These are phyloP conservation scores for Penicillium hordei DNA, from an alignment of 2,329 filamentous ascomycete genomes.

Conservation along the genomic window DNA sequence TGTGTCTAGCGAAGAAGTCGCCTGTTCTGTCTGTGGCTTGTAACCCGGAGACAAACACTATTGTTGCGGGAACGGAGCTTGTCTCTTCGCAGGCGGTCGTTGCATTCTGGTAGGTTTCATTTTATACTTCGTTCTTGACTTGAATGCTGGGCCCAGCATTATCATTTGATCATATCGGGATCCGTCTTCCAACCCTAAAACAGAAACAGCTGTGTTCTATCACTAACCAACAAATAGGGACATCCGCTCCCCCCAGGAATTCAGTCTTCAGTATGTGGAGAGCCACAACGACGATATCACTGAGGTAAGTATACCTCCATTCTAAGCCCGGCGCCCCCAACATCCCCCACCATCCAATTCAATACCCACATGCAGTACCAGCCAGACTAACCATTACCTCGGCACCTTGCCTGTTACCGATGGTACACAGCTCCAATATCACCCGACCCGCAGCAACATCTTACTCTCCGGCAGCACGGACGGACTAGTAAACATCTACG, in stretches of 20 bases:
- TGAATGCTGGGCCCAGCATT: neutral
- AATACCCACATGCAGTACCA: neutral
- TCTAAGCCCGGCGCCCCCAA: neutral
- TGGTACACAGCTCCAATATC: slow-evolving; percentile 48
- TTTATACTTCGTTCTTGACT: neutral
- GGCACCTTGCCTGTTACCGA: slow-evolving; percentile 1
- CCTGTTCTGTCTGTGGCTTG: slow-evolving; percentile 56
- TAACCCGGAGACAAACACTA: slow-evolving; percentile 45
- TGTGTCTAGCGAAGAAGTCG: slow-evolving; percentile 45
- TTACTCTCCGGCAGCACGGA: slow-evolving; percentile 64
- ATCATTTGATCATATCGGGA: neutral
- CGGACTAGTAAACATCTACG: slow-evolving; percentile 62
- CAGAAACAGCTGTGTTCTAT: neutral
- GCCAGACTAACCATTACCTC: slow-evolving; percentile 13
- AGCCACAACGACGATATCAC: slow-evolving; percentile 61
- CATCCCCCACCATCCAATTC: neutral
- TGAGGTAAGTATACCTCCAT: slow-evolving; percentile 43
- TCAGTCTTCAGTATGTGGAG: slow-evolving; percentile 45
- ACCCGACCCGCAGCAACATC: slow-evolving; percentile 52
- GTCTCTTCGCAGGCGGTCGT: slow-evolving; percentile 45
- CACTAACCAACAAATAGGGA: slow-evolving; percentile 42
- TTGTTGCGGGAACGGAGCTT: slow-evolving; percentile 59
- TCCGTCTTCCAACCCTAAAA: neutral
- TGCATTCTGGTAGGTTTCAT: slow-evolving; percentile 44
- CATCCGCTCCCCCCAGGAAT: slow-evolving; percentile 40